Evolutionary conservation across 768 basidiomycete genomes (phyloP).

Genomic region (Suillus occidentalis): DNA sequence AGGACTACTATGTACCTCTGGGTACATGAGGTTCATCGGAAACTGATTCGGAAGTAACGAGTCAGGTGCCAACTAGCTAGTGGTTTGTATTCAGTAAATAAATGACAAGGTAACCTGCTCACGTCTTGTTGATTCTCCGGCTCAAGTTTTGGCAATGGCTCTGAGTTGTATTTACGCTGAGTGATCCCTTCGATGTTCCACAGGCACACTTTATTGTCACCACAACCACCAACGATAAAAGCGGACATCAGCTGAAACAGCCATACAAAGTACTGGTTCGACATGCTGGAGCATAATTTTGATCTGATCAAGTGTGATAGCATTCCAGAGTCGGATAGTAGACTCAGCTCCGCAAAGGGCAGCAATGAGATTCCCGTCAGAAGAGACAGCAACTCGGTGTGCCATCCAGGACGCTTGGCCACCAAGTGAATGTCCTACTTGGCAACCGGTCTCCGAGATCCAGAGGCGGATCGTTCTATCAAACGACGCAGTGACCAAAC

Average conservation of each 20-base stretch:
- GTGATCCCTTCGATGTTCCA: not conserved
- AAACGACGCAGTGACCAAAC: not conserved
- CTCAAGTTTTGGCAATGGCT: not conserved
- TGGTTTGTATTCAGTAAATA: not conserved
- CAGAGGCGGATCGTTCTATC: not conserved
- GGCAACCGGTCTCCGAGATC: not conserved
- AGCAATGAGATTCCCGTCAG: not conserved
- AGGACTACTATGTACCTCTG: not conserved
- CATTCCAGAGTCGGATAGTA: not conserved
- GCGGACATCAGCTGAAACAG: not conserved
- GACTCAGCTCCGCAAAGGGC: not conserved
- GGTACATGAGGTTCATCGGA: not conserved
- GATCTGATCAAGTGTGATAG: not conserved
- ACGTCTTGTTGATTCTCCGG: not conserved
- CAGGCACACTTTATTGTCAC: not conserved
- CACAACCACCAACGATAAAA: not conserved
- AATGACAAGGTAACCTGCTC: not conserved
- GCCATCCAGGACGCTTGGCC: not conserved
- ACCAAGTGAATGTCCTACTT: not conserved
- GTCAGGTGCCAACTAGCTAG: not conserved
- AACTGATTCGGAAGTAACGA: not conserved
- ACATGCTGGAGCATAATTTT: not conserved
- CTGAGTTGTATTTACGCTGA: not conserved
- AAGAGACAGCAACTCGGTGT: not conserved
- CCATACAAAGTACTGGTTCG: not conserved